Percentiles rank a stretch among this genome's conserved stretches.
Evolutionary conservation across 2,329 filamentous ascomycete genomes (phyloP).

Genomic region (Alternaria novae-zelandiae): DNA sequence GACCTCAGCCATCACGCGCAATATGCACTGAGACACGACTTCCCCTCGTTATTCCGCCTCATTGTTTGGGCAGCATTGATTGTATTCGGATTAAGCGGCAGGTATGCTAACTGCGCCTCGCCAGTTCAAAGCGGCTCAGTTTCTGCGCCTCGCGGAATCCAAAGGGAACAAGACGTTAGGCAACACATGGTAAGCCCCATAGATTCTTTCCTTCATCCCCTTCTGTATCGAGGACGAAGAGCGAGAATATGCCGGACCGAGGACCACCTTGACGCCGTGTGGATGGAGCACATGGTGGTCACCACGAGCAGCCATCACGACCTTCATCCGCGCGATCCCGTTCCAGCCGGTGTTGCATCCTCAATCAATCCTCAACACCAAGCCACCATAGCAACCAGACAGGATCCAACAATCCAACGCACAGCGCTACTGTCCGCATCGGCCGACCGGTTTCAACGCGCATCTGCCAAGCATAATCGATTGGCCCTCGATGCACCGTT

Average conservation of each 20-base stretch:
- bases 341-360: conserved; percentile 18
- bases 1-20: conserved; percentile 33
- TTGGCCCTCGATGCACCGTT: conserved; percentile 32
- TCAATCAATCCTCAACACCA: conserved; percentile 33
- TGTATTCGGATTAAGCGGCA: conserved; percentile 34
- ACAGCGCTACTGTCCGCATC: conserved; percentile 22
- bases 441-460: conserved; percentile 38
- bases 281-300: conserved; percentile 12
- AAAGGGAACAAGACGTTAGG: conserved; percentile 89
- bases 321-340: conserved; percentile 22
- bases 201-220: conserved; percentile 6
- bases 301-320: conserved; percentile 13
- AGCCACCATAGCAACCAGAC: conserved; percentile 24
- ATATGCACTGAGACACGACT: conserved; percentile 32
- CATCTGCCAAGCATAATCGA: conserved; percentile 39
- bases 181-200: conserved; percentile 79
- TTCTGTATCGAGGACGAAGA: conserved; percentile 20
- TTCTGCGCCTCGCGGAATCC: conserved; percentile 89
- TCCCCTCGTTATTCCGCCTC: conserved; percentile 38
- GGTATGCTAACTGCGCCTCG: conserved; percentile 47
- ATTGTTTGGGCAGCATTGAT: conserved; percentile 50
- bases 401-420: conserved; percentile 25
- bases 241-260: conserved; percentile 26
- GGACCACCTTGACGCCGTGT: conserved; percentile 16
- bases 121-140: conserved; percentile 82